Percentiles rank a stretch among this genome's conserved stretches.
Conservation (phyloP, 768 basidiomycete species). For the Tylopilus sp. region DNA sequence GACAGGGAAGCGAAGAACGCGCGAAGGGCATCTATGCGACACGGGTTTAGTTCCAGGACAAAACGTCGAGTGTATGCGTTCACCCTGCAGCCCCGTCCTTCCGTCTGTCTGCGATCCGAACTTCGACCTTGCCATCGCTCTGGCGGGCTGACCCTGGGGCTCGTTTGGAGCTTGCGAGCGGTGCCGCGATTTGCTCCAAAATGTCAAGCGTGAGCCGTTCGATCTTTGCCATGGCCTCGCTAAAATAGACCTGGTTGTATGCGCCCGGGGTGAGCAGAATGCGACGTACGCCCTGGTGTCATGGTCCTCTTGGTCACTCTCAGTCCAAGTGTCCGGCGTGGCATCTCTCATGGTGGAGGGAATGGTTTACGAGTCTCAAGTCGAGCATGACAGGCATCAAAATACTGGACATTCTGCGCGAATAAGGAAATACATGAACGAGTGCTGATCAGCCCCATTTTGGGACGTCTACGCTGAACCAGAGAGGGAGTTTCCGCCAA, state of each 20-base stretch:
- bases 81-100: slow-evolving; percentile 33
- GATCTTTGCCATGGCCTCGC: slow-evolving; percentile 25
- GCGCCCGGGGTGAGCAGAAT: neutral
- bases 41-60: neutral
- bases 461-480: slow-evolving; percentile 57
- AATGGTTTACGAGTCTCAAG: no score
- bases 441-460: slow-evolving; percentile 32
- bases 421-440: slow-evolving; percentile 13
- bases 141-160: neutral
- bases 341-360: no score
- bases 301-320: slow-evolving; percentile 9
- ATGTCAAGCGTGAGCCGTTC: slow-evolving; percentile 31
- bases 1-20: slow-evolving; percentile 37
- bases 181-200: slow-evolving; percentile 29
- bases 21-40: slow-evolving; percentile 10
- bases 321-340: neutral
- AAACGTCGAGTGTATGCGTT: neutral
- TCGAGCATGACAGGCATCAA: neutral
- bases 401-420: neutral
- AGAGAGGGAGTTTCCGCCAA: slow-evolving; percentile 60
- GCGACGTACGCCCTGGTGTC: slow-evolving; percentile 8
- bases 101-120: slow-evolving; percentile 36
- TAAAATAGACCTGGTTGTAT: slow-evolving; percentile 9
- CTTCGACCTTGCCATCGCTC: slow-evolving; percentile 25
- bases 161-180: slow-evolving; percentile 8